Base-by-base conservation (phyloP, 2,329 filamentous ascomycete genomes). In the Paraphaeosphaeria minitans region DNA sequence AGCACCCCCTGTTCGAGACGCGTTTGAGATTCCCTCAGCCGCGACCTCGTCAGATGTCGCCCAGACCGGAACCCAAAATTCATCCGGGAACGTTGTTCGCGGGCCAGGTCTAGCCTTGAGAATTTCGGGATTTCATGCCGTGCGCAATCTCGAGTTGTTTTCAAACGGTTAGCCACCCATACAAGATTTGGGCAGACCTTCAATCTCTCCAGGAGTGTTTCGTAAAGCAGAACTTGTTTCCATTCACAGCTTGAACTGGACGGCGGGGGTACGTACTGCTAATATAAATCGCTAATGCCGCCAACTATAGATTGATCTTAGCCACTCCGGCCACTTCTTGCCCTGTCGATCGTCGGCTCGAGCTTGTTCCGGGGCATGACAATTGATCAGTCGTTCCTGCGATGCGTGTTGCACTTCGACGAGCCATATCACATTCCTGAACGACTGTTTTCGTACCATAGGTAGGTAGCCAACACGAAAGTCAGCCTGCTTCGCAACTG, bases 11-110 rank as follows among this genome's bases (percentile, higher is more conserved):
- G 74, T 76, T 74, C 70, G 70, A 70, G 55, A 31, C 58, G 65
- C 59, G 74, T 76, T 75, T 74, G 70, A 75, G 72, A 54, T 35
- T 71, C 65, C 70, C 56, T 68, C 71, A 72, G 60, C 62, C 58
- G 47, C 52, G 42, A 43, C 37, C 48, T 47, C 56, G 57, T 60
- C 62, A 62, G 61, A 61, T 48, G 14, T 29, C 58, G n/a, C 52
- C 61, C 51, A 63, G 56, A 59, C 65, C 66, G 64, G 52, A 46
- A 55, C 39, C 24, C 46, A 46, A 55, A 54, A 58, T 51, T 39
- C 57, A 49, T 52, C 45, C 64, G 66, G 65, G 65, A 66, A 49
- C 48, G 56, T 64, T 53, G 57, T 65, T 67, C 59, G 66, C 65
- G 66, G 68, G 22, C 72, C 67, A 71, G 58, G 53, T 59, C 51